Evolutionary conservation across 2,329 filamentous ascomycete genomes (phyloP), one percentile per base, ranked within the genome.

Genomic region (Colletotrichum gigasporum): DNA sequence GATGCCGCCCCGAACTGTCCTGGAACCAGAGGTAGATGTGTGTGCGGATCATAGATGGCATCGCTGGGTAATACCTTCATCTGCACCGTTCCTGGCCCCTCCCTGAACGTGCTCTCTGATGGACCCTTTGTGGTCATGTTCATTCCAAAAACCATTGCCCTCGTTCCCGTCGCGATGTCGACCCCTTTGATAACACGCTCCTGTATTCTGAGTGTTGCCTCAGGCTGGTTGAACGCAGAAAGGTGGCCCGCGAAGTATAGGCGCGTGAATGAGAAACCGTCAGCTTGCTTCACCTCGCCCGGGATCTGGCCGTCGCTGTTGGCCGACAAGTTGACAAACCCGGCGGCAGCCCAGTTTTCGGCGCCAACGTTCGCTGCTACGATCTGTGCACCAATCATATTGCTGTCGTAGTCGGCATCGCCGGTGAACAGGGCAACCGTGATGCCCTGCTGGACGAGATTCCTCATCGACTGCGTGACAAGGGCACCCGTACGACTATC

Each of bases 401-500:
- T 63, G 30, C 60, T 59, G 14, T 63, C 60, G 10, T 63, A 63
- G 30, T 63, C 60, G 4, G 60, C 60, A 14, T 63, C 60, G 5
- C 60, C 60, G 0, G 22, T 34, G 18, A 63, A 63, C 1, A 63
- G 26, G n/a, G 60, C 54, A 4, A 63, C 60, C 7, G 60, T 59
- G 12, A 63, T 9, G 2, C 54, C 54, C 3, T 59, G 35, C 2
- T 37, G 60, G 20, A 63, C 28, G 3, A 63, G 28, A 1, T 42
- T 51, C 7, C 20, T 18, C 44, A 60, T 52, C 0, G 60, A 58
- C 10, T 26, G 22, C 3, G 39, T 32, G 26, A 63, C 37, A 0
- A 63, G 55, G 3, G n/a, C 54, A 5, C 54, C 55, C 2, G 54
- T 53, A 5, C 54, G 60, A 14, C 54, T 63, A 18, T 63, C 60